Percentiles rank a stretch among this genome's conserved stretches.
These are phyloP conservation scores for Elaeis oleifera DNA, from an alignment of 202 grass and related monocot genomes.

Conservation along the genomic window DNA sequence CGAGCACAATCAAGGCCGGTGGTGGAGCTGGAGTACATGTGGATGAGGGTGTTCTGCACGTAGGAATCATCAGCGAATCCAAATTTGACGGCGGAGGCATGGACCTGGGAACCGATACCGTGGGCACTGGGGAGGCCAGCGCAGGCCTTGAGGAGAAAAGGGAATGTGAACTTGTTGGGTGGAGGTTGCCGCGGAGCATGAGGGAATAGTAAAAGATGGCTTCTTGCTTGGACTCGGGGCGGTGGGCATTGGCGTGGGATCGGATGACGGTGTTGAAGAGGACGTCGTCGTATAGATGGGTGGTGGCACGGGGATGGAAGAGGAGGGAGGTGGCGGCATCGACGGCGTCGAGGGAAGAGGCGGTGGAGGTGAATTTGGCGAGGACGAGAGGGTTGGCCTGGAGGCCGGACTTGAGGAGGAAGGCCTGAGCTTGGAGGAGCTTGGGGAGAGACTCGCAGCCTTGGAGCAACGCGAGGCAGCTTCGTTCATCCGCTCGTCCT, in stretches of 20 bases:
- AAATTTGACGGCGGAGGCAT: conserved; percentile 57
- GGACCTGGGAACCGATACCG: conserved; percentile 26
- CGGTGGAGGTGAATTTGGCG: conserved; percentile 41
- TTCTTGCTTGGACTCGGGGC: not conserved
- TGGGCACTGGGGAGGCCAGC: conserved; percentile 20
- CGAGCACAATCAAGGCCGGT: conserved; percentile 32
- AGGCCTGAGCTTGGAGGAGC: conserved; percentile 44
- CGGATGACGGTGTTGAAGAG: conserved; percentile 39
- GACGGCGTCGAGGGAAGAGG: conserved; percentile 33
- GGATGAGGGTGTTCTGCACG: conserved; percentile 64
- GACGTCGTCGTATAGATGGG: conserved; percentile 42
- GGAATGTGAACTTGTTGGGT: conserved; percentile 71
- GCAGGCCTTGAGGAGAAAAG: conserved; percentile 65
- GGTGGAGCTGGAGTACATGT: conserved; percentile 42
- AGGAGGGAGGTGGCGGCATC: conserved; percentile 26
- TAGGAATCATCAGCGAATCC: conserved; percentile 44
- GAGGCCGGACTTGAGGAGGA: conserved; percentile 58
- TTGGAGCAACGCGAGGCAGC: conserved; percentile 45
- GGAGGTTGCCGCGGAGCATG: conserved; percentile 41
- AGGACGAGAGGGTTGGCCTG: conserved; percentile 60
- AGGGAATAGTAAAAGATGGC: conserved; percentile 50
- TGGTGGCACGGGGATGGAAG: conserved; percentile 37
- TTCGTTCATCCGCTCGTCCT: conserved; percentile 34
- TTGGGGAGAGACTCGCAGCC: conserved; percentile 21
- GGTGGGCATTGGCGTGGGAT: conserved; percentile 29